A percentile compares a stretch with the other conserved stretches of the same genome.
phyloP scores from a whole-genome alignment of 768 basidiomycete species.

The Boletus subcaerulescens region DNA sequence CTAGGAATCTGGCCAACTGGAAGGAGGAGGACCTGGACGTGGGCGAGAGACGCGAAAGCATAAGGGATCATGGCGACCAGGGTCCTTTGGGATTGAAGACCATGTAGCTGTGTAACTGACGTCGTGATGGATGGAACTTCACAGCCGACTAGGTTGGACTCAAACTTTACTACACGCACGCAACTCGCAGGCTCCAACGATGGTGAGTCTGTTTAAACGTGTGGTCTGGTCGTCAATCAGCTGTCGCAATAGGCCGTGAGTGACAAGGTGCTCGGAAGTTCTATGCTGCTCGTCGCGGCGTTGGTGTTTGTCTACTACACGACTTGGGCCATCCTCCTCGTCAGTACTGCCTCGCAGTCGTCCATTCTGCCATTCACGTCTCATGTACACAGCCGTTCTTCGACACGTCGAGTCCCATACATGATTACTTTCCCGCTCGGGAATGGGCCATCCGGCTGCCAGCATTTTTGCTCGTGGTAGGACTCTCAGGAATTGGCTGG shows the following conservation, averaged over 20 bases:
- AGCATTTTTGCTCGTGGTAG: slow-evolving; percentile 75
- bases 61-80: slow-evolving; percentile 54
- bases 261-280: slow-evolving; percentile 77
- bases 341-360: slow-evolving; percentile 33
- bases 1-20: slow-evolving; percentile 78
- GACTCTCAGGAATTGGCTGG: slow-evolving; percentile 72
- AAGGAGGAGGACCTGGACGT: slow-evolving; percentile 79
- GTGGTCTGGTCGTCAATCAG: not conserved
- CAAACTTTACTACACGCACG: too few species aligned
- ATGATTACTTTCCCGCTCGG: slow-evolving; percentile 76
- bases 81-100: slow-evolving; percentile 4
- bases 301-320: slow-evolving; percentile 89
- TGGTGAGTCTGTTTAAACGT: slow-evolving; percentile 21
- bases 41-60: slow-evolving; percentile 80
- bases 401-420: slow-evolving; percentile 67
- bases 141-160: slow-evolving; percentile 2
- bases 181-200: not conserved
- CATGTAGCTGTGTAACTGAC: too few species aligned
- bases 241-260: slow-evolving; percentile 55
- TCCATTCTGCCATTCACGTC: slow-evolving; percentile 1
- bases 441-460: slow-evolving; percentile 94
- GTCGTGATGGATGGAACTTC: not conserved
- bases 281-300: slow-evolving; percentile 76
- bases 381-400: slow-evolving; percentile 70
- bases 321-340: slow-evolving; percentile 84